Percentiles rank a stretch among this genome's conserved stretches.
These are phyloP conservation scores for Jacaranda copaia DNA, from an alignment of 257 asterid species.

Conservation along the genomic window DNA sequence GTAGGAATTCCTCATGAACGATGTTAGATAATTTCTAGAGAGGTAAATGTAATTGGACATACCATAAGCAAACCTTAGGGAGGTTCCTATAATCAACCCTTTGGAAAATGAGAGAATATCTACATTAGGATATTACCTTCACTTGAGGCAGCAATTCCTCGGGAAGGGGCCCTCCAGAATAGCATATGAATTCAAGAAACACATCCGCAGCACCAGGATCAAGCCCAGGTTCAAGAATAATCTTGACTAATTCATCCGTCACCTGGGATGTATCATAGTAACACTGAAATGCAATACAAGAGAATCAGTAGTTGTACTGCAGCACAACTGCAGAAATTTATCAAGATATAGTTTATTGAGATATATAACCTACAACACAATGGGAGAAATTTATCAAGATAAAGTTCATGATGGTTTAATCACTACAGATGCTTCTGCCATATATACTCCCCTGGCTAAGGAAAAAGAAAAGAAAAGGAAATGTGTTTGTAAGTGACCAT, in stretches of 20 bases:
- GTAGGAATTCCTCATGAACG: neutral
- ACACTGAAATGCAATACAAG: slow-evolving; percentile 60
- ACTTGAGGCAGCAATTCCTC: slow-evolving; percentile 92
- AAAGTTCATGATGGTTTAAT: neutral
- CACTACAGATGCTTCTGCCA: neutral
- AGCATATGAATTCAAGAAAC: slow-evolving; percentile 97
- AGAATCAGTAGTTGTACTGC: slow-evolving; percentile 20
- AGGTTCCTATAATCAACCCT: slow-evolving; percentile 3
- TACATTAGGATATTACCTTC: slow-evolving; percentile 54
- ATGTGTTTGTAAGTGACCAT: neutral
- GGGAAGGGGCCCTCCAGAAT: slow-evolving; percentile 95
- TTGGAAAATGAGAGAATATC: slow-evolving; percentile 7
- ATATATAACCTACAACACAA: slow-evolving; percentile 7
- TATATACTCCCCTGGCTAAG: neutral
- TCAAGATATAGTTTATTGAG: slow-evolving; percentile 6
- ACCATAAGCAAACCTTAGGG: neutral
- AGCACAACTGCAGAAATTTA: neutral
- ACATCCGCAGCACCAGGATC: slow-evolving; percentile 94
- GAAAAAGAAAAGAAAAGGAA: neutral
- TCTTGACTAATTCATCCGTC: slow-evolving; percentile 86
- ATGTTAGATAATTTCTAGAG: no score
- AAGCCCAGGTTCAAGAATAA: slow-evolving; percentile 89
- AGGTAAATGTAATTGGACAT: no score
- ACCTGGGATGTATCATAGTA: slow-evolving; percentile 91
- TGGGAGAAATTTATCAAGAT: neutral